A percentile compares a stretch with the other conserved stretches of the same genome.
Evolutionary conservation across 768 basidiomycete genomes (phyloP).

Genomic region (Crepidotus variabilis): DNA sequence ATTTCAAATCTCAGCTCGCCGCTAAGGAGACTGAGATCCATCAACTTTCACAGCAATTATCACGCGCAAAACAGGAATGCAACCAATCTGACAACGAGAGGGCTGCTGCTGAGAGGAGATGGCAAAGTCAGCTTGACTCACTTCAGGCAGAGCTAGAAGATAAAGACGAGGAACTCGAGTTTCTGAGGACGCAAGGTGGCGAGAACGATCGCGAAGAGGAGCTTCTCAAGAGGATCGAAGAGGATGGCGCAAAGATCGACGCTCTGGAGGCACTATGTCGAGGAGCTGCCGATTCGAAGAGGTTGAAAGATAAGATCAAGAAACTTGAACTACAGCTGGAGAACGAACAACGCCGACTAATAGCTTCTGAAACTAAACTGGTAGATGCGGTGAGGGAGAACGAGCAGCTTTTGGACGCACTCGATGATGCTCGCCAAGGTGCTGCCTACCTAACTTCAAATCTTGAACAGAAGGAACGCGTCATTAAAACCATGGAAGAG

Average conservation of each 20-base stretch:
- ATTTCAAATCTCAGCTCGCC: slow-evolving; percentile 37
- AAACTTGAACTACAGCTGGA: slow-evolving; percentile 35
- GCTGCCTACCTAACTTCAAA: slow-evolving; percentile 21
- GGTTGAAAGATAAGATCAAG: slow-evolving; percentile 37
- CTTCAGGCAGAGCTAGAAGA: slow-evolving; percentile 44
- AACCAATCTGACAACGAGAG: slow-evolving; percentile 57
- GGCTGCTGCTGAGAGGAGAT: slow-evolving; percentile 46
- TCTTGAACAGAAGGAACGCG: slow-evolving; percentile 21
- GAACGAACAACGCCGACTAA: slow-evolving; percentile 35
- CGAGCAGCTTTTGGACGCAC: slow-evolving; percentile 42
- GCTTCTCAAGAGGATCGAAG: slow-evolving; percentile 62
- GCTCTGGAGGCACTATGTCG: slow-evolving; percentile 49
- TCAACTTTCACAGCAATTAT: slow-evolving; percentile 41
- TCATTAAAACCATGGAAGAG: slow-evolving; percentile 16
- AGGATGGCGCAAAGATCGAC: slow-evolving; percentile 64
- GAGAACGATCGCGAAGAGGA: slow-evolving; percentile 54
- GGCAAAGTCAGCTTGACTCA: slow-evolving; percentile 39
- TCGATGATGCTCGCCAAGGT: slow-evolving; percentile 33
- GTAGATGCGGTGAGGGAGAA: slow-evolving; percentile 50
- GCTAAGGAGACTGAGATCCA: slow-evolving; percentile 44
- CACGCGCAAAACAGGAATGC: slow-evolving; percentile 44
- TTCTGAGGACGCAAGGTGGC: slow-evolving; percentile 36
- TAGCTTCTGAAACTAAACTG: slow-evolving; percentile 38
- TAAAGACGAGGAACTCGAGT: slow-evolving; percentile 57
- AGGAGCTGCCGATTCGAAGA: slow-evolving; percentile 33